Evolutionary conservation across 2,329 filamentous ascomycete genomes (phyloP).

Genomic region (Acrodontium crateriforme): DNA sequence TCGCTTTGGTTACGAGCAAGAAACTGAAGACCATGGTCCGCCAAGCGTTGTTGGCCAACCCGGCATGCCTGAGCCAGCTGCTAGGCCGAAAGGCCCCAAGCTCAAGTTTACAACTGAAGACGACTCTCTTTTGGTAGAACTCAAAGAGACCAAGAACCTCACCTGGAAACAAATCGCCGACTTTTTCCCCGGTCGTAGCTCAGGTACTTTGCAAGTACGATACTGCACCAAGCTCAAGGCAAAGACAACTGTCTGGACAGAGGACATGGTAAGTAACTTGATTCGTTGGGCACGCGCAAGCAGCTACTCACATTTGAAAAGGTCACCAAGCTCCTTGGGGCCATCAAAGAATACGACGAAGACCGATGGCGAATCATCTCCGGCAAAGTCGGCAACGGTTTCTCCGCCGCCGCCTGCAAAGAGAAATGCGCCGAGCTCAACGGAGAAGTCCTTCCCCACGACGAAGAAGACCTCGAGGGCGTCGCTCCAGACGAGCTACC

Average conservation of each 20-base stretch:
- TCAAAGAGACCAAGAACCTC: conserved; percentile 88
- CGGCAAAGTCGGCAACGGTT: conserved; percentile 79
- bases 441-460: background rate
- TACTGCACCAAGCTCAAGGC: conserved; percentile 94
- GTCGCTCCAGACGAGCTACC: conserved; percentile 6
- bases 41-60: conserved; percentile 76
- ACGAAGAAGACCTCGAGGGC: conserved; percentile 9
- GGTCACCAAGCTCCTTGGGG: conserved; percentile 64
- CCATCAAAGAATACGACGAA: conserved; percentile 73
- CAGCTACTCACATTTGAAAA: conserved; percentile 23
- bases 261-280: conserved; percentile 56
- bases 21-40: conserved; percentile 39
- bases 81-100: conserved; percentile 72
- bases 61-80: conserved; percentile 75
- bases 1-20: conserved; percentile 39
- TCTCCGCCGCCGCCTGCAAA: conserved; percentile 74
- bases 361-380: conserved; percentile 89
- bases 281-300: conserved; percentile 1
- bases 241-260: conserved; percentile 85
- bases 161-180: conserved; percentile 98
- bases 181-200: conserved; percentile 84
- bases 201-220: conserved; percentile 79
- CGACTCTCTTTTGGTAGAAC: conserved; percentile 70
- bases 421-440: conserved; percentile 57
- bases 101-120: conserved; percentile 90